Evolutionary conservation across 164 flowering plant species (phyloP), one percentile per base, ranked within the genome.

Genomic region (Saururus chinensis): DNA sequence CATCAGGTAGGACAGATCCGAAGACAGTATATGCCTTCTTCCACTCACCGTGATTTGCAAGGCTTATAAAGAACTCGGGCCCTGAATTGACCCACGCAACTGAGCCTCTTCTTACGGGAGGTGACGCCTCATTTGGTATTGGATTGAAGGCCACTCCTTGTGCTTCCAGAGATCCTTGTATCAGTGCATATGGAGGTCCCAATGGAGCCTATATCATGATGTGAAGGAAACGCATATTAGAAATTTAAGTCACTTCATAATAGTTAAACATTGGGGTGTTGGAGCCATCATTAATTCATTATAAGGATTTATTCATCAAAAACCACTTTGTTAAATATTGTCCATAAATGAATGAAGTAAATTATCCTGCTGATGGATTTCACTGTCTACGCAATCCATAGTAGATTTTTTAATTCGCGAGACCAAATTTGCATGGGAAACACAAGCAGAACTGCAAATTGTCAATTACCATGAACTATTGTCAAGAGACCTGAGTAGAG

Each of bases 81-180:
- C 98, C 96, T 0, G 91, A 80, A 57, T 84, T 87, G 66, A 88
- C 68, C 99, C 99, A 93, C 19, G 97, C 97, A 51, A 93, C 89
- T 8, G 97, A 84, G 19, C 99, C 99, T 66, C 96, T 76, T 65
- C 73, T 71, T 61, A 93, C 72, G 40, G 69, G 63, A 17, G 85
- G 89, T 56, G 93, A 85, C 17, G 60, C 83, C 73, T 93, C 99
- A 11, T 53, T 65, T n/a, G 86, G 86, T n/a, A 87, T 77, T 19
- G 65, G 63, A 25, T 71, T 68, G 73, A 91, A 85, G 66, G 64
- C 0, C 25, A 57, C 45, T 64, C 96, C 96, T 60, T 77, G 76
- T 9, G 81, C 83, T 80, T 85, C 87, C 40, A 93, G 83, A 16
- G 85, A 83, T 68, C 99, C 99, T 86, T 93, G 99, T 70, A 93